Base-by-base conservation (phyloP, 441 rosid genomes). In the Eutrema salsugineum region DNA sequence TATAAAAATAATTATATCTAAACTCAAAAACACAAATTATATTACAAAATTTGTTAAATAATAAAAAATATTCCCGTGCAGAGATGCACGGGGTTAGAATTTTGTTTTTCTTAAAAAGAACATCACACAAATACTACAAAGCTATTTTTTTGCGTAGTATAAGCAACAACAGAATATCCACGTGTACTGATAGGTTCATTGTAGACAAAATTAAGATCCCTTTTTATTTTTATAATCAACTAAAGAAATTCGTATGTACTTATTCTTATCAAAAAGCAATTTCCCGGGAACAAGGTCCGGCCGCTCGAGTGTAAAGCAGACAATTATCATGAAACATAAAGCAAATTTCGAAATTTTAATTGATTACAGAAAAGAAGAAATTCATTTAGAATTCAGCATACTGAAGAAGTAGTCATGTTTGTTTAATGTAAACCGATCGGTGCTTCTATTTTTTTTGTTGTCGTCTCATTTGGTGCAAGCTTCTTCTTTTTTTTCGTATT, bases 211-310 rank as follows among this genome's bases (percentile, higher is more conserved):
- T 66, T 67, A 40, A 66, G 61, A 42, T 74, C 19, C 67, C 35
- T 22, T 24, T 72, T 42, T 22, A 16, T 72, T 42, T 8, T 4
- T n/a, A 43, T 11, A n/a, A 24, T 10, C 28, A 58, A 22, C 35
- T 57, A 4, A 5, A 44, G 43, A 71, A n/a, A 73, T 73, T 59
- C 72, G 15, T 39, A 68, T 51, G 58, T 74, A 51, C 63, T 74
- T 44, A 27, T 68, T 61, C 51, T 60, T 67, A 60, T 36, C 24
- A 36, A 75, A 74, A 75, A 68, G 65, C 51, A 68, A 68, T 75
- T 67, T 75, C 78, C 74, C 59, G 74, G 70, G 74, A 63, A 75
- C 78, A 75, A 75, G 78, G 74, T 54, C 74, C 74, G 70, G 73
- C 73, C 73, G 73, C 73, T 68, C 69, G 73, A 75, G 73, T 75